Base-by-base conservation (phyloP, 352 stramenopile species). In the Phytophthora syringae region DNA sequence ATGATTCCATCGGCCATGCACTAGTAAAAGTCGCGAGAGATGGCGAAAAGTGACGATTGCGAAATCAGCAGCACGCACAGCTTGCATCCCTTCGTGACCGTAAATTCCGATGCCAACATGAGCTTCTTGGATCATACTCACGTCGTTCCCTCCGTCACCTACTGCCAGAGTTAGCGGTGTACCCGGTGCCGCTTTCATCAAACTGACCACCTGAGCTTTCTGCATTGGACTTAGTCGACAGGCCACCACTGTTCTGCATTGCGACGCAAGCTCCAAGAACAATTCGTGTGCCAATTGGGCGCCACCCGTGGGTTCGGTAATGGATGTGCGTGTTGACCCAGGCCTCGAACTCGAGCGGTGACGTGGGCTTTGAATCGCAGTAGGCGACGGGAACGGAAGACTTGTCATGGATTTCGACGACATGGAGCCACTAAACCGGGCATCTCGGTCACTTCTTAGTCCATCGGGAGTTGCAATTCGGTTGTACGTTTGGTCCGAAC, bases 111-210 rank as follows among this genome's bases (percentile, higher is more conserved):
- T 94, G 25, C 98, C 98, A 42, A 99, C 94, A 51, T 99, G 94
- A 30, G 98, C 98, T 76, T 98, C 96, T 82, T 99, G 97, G 58
- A 99, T 99, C 98, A 99, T 99, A 54, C 95, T 97, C 21, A 99
- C 97, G 69, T 99, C 98, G 67, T 99, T 99, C 1, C 97, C 98
- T 42, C 98, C 98, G 75, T 99, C 98, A 18, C 98, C 98, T 50
- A 99, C 98, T 5, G 97, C 97, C 5, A 99, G 78, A 0, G 96
- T 98, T 12, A 96, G 42, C 0, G 86, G 95, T 16, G 83, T 70
- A 1, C 77, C 81, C 5, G 83, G 79, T 3, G 84, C 82, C 0
- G 72, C 72, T 34, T 95, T 95, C 62, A 99, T 98, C 18, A 99
- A 82, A 44, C 95, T 88, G 5, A 99, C 97, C 1, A 98, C 77